A percentile compares a stretch with the other conserved stretches of the same genome.
phyloP scores from a whole-genome alignment of 1,284 basidiomycete genomes.

The Exobasidium cylindrosporum region DNA sequence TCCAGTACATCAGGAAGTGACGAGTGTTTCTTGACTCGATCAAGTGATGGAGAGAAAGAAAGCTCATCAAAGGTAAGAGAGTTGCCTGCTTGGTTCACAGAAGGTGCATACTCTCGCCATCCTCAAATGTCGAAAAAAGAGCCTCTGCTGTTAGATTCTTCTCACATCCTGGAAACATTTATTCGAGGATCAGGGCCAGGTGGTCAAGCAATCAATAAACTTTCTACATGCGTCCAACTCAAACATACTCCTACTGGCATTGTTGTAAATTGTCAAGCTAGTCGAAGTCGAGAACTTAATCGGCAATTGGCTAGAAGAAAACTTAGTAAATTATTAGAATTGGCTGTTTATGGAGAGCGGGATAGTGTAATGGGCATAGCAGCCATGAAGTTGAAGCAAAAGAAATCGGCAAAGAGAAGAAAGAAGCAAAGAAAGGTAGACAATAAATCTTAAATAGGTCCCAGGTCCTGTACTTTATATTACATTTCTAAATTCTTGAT shows the following conservation, averaged over 20 bases:
- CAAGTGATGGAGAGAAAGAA: conserved; percentile 12
- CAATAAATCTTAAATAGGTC: too few species aligned
- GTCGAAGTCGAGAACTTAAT: conserved; percentile 38
- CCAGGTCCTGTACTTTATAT: too few species aligned
- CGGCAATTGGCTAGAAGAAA: conserved; percentile 37
- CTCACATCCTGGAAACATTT: conserved; percentile 45
- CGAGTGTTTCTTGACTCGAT: background rate
- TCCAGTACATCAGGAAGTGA: background rate
- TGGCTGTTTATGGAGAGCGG: background rate
- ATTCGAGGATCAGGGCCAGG: conserved; percentile 51
- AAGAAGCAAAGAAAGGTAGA: conserved; percentile 3
- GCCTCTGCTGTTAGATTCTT: conserved; percentile 44
- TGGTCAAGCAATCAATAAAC: conserved; percentile 54
- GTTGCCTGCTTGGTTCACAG: conserved; percentile 36
- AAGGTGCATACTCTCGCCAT: conserved; percentile 33
- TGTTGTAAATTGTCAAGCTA: conserved; percentile 47
- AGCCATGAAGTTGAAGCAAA: background rate
- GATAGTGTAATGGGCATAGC: background rate
- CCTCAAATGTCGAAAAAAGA: conserved; percentile 34
- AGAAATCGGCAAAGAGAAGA: conserved; percentile 1
- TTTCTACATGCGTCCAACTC: conserved; percentile 43
- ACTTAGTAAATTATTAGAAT: conserved; percentile 37
- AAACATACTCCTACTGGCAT: conserved; percentile 40
- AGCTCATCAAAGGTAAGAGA: conserved; percentile 5
- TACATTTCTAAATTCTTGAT: too few species aligned